phyloP scores from a whole-genome alignment of 176 grass and related monocot genomes.

The Miscanthus lutarioriparius region DNA sequence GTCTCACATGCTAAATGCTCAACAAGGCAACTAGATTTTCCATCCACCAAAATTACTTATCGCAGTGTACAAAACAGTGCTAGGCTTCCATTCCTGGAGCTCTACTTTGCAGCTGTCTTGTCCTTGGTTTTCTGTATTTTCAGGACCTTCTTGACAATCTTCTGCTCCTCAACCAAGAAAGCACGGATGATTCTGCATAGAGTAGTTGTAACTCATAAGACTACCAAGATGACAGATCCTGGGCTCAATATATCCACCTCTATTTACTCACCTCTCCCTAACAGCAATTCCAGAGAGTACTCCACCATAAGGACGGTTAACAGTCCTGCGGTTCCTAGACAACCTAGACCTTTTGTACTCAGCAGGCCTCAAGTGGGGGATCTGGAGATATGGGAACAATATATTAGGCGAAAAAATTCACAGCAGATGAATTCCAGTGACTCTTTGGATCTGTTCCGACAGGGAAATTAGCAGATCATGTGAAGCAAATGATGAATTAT shows the following conservation, averaged over 20 bases:
- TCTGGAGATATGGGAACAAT: slow-evolving; percentile 17
- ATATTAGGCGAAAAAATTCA: slow-evolving; percentile 6
- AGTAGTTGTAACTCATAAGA: slow-evolving; percentile 1
- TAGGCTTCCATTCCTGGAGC: slow-evolving; percentile 17
- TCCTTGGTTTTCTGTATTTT: slow-evolving; percentile 90
- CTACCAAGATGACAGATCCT: neutral
- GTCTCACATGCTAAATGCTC: slow-evolving; percentile 52
- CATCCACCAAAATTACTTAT: slow-evolving; percentile 51
- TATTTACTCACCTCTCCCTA: slow-evolving; percentile 52
- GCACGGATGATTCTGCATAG: slow-evolving; percentile 71
- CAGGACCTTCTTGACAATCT: slow-evolving; percentile 94
- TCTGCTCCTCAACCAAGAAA: slow-evolving; percentile 87
- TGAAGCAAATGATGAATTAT: neutral
- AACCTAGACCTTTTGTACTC: slow-evolving; percentile 72
- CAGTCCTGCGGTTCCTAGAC: slow-evolving; percentile 62
- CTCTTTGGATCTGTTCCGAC: too few species aligned
- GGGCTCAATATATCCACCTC: neutral
- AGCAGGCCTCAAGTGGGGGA: slow-evolving; percentile 66
- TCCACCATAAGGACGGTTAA: slow-evolving; percentile 66
- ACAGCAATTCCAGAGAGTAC: slow-evolving; percentile 64
- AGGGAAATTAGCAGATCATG: neutral
- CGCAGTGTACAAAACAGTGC: slow-evolving; percentile 41
- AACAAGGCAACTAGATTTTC: slow-evolving; percentile 40
- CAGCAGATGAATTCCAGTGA: neutral
- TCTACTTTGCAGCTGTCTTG: slow-evolving; percentile 61